Conservation (phyloP, 148 eudicot species). For the Rhododendron mucronatum region DNA sequence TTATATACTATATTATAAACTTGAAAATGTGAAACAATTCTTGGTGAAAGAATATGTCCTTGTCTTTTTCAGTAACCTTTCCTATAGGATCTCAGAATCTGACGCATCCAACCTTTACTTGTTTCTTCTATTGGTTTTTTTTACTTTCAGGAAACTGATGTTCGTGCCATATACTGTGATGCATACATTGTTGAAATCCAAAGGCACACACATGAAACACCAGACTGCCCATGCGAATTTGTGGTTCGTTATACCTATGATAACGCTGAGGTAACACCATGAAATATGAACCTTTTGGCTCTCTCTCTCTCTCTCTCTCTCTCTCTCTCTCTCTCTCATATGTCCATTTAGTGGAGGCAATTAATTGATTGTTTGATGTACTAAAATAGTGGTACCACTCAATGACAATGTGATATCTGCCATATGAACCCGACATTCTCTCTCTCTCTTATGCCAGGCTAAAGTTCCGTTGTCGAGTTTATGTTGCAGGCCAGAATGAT, state of each 20-base stretch:
- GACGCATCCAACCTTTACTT: not conserved
- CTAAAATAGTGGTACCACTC: not conserved
- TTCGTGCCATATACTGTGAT: slow-evolving; percentile 61
- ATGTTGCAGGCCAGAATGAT: slow-evolving; percentile 57
- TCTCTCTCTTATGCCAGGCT: slow-evolving; percentile 40
- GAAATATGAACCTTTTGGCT: not conserved
- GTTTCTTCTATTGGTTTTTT: not conserved
- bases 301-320: not conserved
- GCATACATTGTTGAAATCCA: slow-evolving; percentile 59
- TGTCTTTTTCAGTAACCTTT: not conserved
- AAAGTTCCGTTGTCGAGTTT: slow-evolving; percentile 44
- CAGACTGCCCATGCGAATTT: slow-evolving; percentile 68
- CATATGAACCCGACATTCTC: not conserved
- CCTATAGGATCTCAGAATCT: not conserved
- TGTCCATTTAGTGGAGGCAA: not conserved
- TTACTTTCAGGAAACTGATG: slow-evolving; percentile 49
- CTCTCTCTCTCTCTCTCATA: not conserved
- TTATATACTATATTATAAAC: too few relatives aligned
- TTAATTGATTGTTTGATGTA: not conserved
- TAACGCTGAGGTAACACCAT: slow-evolving; percentile 46
- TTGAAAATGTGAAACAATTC: not conserved
- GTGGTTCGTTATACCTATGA: slow-evolving; percentile 63
- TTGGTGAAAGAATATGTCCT: not conserved
- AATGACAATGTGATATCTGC: not conserved
- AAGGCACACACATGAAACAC: slow-evolving; percentile 52